A percentile compares a stretch with the other conserved stretches of the same genome.
These are phyloP conservation scores for Ganoderma resinaceum DNA, from an alignment of 1,284 basidiomycete species.

Conservation along the genomic window DNA sequence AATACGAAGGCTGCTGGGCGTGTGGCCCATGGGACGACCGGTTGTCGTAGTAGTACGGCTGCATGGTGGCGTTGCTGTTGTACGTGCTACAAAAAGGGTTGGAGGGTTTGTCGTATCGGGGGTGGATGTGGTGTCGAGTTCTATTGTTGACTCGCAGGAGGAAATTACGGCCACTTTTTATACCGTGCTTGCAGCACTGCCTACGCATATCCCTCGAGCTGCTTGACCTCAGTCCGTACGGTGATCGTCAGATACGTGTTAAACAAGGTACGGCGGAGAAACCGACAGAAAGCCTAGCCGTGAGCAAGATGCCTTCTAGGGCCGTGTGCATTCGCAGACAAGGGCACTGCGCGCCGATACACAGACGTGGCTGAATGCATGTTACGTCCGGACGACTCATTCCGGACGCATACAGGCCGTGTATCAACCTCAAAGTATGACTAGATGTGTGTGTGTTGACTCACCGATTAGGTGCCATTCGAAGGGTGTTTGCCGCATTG, in stretches of 20 bases:
- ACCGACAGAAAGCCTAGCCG: not conserved
- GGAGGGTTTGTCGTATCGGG: not conserved
- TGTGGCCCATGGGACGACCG: not conserved
- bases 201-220: not conserved
- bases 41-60: not conserved
- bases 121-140: constrained; percentile 4
- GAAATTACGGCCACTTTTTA: not conserved
- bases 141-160: not conserved
- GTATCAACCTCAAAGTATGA: not conserved
- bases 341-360: not conserved
- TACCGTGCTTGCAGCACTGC: not conserved
- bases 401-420: not conserved
- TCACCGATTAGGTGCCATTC: not conserved
- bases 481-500: not conserved
- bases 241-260: not conserved
- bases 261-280: not conserved
- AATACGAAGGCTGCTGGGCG: not conserved
- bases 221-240: not conserved
- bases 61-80: not conserved
- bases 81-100: not conserved
- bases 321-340: not conserved
- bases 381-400: not conserved
- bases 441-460: not conserved
- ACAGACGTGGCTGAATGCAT: not conserved
- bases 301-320: constrained; percentile 1